These are phyloP conservation scores for Teratosphaeria viscida DNA, from an alignment of 2,329 filamentous ascomycete genomes.

Conservation along the genomic window DNA sequence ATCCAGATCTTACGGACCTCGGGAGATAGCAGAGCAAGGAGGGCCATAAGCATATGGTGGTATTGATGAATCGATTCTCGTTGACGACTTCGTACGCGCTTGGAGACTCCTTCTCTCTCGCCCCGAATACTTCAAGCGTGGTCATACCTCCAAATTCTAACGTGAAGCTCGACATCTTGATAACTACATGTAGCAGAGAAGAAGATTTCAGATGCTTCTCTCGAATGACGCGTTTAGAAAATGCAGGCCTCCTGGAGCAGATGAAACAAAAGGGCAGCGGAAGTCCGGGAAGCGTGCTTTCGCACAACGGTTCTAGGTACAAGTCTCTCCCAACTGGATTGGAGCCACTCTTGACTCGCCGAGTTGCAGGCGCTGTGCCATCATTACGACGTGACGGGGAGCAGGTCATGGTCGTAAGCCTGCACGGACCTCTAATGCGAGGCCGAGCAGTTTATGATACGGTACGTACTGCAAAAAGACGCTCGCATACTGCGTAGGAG, in stretches of 20 bases:
- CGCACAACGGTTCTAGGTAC: too few relatives aligned
- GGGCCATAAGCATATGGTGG: constrained; percentile 2
- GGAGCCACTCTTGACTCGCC: too few relatives aligned
- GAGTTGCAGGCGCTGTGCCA: too few relatives aligned
- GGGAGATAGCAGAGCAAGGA: constrained; percentile 2
- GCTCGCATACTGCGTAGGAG: too few relatives aligned
- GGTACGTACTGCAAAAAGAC: neutral
- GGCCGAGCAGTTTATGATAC: neutral
- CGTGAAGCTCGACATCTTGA: neutral
- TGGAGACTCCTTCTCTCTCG: neutral
- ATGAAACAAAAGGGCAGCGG: too few relatives aligned
- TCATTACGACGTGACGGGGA: too few relatives aligned
- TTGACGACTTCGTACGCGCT: neutral
- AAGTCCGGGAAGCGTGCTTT: too few relatives aligned
- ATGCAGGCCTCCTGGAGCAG: too few relatives aligned
- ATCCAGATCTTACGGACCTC: constrained; percentile 2
- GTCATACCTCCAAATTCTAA: neutral
- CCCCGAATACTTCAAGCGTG: neutral
- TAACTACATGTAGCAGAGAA: neutral
- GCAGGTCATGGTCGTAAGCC: too few relatives aligned
- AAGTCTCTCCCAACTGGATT: too few relatives aligned
- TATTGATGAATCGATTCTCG: neutral
- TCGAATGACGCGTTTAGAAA: neutral
- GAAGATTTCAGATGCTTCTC: neutral
- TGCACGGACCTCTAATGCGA: neutral